phyloP scores from a whole-genome alignment of 352 stramenopile species.

The Globisporangium spinosum region DNA sequence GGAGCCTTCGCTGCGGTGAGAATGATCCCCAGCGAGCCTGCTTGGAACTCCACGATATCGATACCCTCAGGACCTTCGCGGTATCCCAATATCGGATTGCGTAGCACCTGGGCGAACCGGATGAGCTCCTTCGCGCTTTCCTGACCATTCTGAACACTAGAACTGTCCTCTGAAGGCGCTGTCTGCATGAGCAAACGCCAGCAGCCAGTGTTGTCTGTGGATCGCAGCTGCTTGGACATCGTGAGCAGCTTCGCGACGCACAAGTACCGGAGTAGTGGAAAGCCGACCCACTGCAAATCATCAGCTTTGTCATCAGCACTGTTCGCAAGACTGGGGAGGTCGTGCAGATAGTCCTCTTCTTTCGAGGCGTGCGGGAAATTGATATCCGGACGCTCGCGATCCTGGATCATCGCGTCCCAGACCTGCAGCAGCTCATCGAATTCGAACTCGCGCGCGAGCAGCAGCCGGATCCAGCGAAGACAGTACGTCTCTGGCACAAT shows the following conservation, averaged over 20 bases:
- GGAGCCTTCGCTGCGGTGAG: conserved; percentile 45
- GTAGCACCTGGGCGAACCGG: conserved; percentile 47
- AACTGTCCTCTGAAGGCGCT: conserved; percentile 15
- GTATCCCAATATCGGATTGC: conserved; percentile 53
- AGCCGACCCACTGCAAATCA: conserved; percentile 40
- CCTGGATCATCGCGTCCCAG: conserved; percentile 70
- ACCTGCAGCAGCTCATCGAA: conserved; percentile 57
- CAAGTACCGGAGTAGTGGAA: conserved; percentile 66
- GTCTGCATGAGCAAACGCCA: conserved; percentile 74
- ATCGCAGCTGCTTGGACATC: conserved; percentile 49
- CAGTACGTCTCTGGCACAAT: conserved; percentile 83
- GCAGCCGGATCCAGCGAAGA: conserved; percentile 70
- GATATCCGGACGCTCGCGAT: conserved; percentile 29
- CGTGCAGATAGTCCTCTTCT: conserved; percentile 32
- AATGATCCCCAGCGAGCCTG: conserved; percentile 66
- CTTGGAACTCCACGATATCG: conserved; percentile 59
- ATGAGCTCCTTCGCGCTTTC: conserved; percentile 32
- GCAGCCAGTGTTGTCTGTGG: conserved; percentile 63
- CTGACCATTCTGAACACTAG: conserved; percentile 13
- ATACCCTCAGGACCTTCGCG: conserved; percentile 26
- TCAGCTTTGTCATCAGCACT: conserved; percentile 14
- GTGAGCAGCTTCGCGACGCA: conserved; percentile 62
- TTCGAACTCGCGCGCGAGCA: conserved; percentile 74
- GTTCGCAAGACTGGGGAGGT: conserved; percentile 30
- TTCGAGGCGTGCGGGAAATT: conserved; percentile 36